Base-by-base conservation (phyloP, 495 filamentous ascomycete genomes). In the Talaromyces proteolyticus region DNA sequence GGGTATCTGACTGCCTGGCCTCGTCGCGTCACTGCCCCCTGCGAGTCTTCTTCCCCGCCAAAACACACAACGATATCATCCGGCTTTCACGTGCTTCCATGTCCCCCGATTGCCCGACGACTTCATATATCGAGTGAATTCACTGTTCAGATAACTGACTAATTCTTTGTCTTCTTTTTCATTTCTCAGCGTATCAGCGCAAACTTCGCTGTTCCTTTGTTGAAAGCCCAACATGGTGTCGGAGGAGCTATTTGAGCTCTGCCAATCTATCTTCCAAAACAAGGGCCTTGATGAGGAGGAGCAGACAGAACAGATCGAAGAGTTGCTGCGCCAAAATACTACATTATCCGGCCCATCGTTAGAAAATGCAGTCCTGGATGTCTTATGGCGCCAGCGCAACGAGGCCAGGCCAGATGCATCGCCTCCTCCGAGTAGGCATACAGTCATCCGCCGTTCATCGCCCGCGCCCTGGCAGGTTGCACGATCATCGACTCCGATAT, bases 381-480 rank as follows among this genome's bases (percentile, higher is more conserved):
- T 89, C 38, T 72, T 97, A 58, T 97, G 94, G 94, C 81, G 89
- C 54, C 91, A 86, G 69, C 85, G 88, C 58, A 89, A 91, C 44
- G 80, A 87, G 45, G 78, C 76, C 14, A 79, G 80, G n/a, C 86
- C 81, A 43, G 80, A 88, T 17, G 77, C 84, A 44, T 84, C 85
- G 6, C 90, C 91, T 42, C 90, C 91, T 42, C 88, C 89, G 34
- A 78, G 85, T 57, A 87, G 91, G 44, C 89, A 94, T 66, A 91
- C 88, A 4, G 85, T 96, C 54, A 84, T 96, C 58, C 87, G 94
- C 37, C 79, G 89, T 50, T 84, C 87, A 12, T 97, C 94, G 20
- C 94, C 94, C 29, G 91, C 93, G 25, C 86, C 94, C 51, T 97
- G 93, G 93, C 90, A 89, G 59, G 79, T 82, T 59, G 74, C 77